Conservation (phyloP, 148 eudicot species). For the Pouteria glomerata region DNA sequence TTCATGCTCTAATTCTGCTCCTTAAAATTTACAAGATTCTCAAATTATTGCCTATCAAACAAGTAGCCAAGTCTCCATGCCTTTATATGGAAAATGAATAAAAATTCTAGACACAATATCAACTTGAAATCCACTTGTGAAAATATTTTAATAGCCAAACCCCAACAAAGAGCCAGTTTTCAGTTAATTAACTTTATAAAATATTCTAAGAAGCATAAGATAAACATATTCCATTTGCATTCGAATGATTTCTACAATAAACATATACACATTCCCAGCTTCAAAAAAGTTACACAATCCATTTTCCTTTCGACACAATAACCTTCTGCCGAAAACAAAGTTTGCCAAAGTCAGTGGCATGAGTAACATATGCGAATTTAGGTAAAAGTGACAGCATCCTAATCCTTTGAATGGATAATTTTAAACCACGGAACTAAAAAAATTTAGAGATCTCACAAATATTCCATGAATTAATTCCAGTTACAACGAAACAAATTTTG, state of each 20-base stretch:
- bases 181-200: neutral
- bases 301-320: neutral
- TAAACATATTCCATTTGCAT: neutral
- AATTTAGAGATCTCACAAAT: too few species aligned
- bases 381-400: neutral
- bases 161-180: too few species aligned
- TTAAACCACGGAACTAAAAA: too few species aligned
- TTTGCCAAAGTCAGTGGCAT: neutral
- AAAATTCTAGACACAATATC: neutral
- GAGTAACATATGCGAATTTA: neutral
- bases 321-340: neutral
- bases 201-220: neutral
- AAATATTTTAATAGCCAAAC: too few species aligned
- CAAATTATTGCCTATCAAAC: neutral
- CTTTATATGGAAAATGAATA: neutral
- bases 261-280: neutral
- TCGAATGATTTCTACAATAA: neutral
- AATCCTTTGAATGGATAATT: neutral
- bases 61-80: neutral
- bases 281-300: neutral
- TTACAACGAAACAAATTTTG: too few species aligned
- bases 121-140: neutral
- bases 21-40: neutral
- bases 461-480: too few species aligned
- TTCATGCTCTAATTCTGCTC: neutral